phyloP scores from a whole-genome alignment of 139 green algal genomes.

The Picochlorum sp. region DNA sequence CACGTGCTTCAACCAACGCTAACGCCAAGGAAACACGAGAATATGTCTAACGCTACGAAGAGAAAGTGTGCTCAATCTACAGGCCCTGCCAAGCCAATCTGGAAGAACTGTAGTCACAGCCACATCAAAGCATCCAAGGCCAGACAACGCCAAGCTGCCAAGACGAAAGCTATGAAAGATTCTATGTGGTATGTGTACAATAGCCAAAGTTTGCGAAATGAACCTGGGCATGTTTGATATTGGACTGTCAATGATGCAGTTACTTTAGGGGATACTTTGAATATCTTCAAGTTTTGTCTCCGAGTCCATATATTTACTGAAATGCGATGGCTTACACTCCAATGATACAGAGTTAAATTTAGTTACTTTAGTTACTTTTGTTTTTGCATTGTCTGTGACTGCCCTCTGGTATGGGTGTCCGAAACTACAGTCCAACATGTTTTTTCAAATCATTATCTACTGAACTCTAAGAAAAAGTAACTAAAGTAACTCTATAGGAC shows the following conservation, averaged over 20 bases:
- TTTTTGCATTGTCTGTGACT: not conserved
- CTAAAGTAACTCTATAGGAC: not conserved
- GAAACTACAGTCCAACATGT: slow-evolving; percentile 1
- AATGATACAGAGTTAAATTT: slow-evolving; percentile 3
- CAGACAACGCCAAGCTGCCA: not conserved
- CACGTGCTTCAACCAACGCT: not conserved
- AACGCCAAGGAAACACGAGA: not conserved
- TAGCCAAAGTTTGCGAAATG: slow-evolving; percentile 3
- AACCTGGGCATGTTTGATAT: slow-evolving; percentile 4
- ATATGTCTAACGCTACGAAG: not conserved
- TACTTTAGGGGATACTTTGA: slow-evolving; percentile 3
- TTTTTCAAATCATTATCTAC: not conserved
- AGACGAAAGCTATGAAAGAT: slow-evolving; percentile 6
- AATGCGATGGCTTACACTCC: slow-evolving; percentile 2
- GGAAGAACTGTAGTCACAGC: not conserved
- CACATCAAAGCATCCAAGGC: slow-evolving; percentile 3
- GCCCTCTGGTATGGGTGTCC: not conserved
- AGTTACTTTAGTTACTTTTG: slow-evolving; percentile 5
- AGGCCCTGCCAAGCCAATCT: not conserved
- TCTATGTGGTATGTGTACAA: slow-evolving; percentile 2
- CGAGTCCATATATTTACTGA: not conserved
- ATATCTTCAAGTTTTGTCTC: slow-evolving; percentile 1
- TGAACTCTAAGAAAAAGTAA: slow-evolving; percentile 1
- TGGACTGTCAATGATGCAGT: slow-evolving; percentile 4
- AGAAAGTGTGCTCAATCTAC: not conserved